Base-by-base conservation (phyloP, 169 alveolate genomes). In the Cryptosporidium canis region DNA sequence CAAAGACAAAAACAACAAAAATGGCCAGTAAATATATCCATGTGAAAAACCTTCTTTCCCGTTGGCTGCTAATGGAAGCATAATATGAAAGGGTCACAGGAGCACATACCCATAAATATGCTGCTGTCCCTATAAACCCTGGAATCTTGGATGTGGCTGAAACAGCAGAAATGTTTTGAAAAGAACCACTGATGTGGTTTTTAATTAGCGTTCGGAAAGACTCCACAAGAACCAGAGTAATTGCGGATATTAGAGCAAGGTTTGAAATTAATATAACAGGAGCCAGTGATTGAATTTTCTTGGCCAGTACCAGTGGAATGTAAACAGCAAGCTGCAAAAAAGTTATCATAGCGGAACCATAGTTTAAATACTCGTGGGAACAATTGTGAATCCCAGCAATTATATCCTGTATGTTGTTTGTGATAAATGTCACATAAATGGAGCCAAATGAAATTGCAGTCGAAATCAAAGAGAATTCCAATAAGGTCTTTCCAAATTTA, bases 31-130 rank as follows among this genome's bases (percentile, higher is more conserved):
- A 43, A 41, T 77, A 77, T 5, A 77, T 31, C 87, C 87, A 77
- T 27, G 70, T 77, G 61, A 77, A 77, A 29, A 39, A 56, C 39
- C 39, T 58, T 41, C 29, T 77, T 77, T 55, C 70, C 31, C 66
- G 35, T 37, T 58, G 33, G 4, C 21, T 63, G 14, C 37, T 39
- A 12, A 77, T 29, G 16, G 87, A 77, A 77, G 24, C 35, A 31
- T 77, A 77, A 12, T 77, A 77, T 18, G 87, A 77, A 39, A 77
- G 64, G 0, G 72, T 45, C 55, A 77, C 87, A 33, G 87, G 87
- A 58, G 87, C 87, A 27, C 87, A 77, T 6, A 77, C 87, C 87
- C 87, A 77, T 61, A 77, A 77, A 61, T 58, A 77, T 58, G 87
- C 87, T 14, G 87, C 87, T 27, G 72, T 77, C 4, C 87, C 87